Conservation (phyloP, 1,284 basidiomycete species). For the Ganoderma meredithae region DNA sequence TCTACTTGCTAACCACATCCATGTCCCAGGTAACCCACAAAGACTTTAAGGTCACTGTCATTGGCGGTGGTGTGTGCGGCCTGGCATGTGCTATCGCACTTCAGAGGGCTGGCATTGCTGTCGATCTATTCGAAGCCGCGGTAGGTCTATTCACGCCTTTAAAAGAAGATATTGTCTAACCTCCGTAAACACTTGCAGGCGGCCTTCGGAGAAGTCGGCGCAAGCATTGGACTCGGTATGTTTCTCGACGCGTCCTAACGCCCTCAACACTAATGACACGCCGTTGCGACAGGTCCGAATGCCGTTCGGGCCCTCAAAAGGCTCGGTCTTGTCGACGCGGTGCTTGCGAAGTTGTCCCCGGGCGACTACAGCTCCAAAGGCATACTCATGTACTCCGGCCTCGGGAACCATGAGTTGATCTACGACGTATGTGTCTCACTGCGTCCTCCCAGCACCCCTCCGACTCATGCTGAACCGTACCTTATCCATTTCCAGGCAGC, state of each 20-base stretch:
- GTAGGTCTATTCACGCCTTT: constrained; percentile 32
- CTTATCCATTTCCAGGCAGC: not conserved
- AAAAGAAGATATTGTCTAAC: not conserved
- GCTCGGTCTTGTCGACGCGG: constrained; percentile 52
- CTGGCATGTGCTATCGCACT: constrained; percentile 55
- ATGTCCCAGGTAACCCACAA: not conserved
- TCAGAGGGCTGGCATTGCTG: constrained; percentile 50
- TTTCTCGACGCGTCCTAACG: not conserved
- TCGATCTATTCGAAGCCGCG: constrained; percentile 61
- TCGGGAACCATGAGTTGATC: constrained; percentile 50
- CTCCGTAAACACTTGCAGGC: constrained; percentile 37
- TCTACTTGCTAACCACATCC: not conserved
- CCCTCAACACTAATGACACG: not conserved
- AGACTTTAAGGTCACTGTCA: constrained; percentile 56
- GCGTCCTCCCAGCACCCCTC: not conserved
- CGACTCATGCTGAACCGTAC: not conserved
- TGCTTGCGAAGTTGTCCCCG: constrained; percentile 48
- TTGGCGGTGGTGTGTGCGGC: constrained; percentile 63
- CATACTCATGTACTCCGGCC: constrained; percentile 53
- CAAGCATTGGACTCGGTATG: constrained; percentile 60
- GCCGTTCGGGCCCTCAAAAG: constrained; percentile 53
- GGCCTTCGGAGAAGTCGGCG: constrained; percentile 59
- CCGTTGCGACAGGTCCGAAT: constrained; percentile 52
- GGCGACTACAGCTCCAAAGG: constrained; percentile 41
- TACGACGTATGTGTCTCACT: constrained; percentile 47